Evolutionary conservation across 139 green algal species (phyloP).

Genomic region (Micractinium conductrix): DNA sequence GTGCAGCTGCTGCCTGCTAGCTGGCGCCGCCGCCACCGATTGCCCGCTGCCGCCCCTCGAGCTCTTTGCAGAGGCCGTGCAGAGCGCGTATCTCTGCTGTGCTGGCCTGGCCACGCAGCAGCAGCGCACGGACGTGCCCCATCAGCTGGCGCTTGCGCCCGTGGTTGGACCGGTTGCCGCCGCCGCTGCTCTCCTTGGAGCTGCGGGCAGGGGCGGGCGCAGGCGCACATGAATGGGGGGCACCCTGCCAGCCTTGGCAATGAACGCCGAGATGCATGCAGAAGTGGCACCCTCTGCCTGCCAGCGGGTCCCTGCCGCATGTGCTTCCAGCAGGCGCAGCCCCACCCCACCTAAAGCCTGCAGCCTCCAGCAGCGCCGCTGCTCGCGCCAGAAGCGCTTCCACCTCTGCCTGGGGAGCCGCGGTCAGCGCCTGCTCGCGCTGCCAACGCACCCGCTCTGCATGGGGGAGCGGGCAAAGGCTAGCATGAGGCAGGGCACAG

Average conservation of each 20-base stretch:
- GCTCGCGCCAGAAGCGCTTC: conserved; percentile 32
- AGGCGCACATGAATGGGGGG: background rate
- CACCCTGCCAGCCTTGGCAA: background rate
- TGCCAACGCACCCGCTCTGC: conserved; percentile 18
- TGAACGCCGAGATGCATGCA: background rate
- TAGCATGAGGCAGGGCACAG: too few species aligned
- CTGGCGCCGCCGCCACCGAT: background rate
- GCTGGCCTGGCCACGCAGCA: conserved; percentile 36
- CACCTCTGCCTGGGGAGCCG: conserved; percentile 32
- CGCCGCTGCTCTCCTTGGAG: conserved; percentile 36
- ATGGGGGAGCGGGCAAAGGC: too few species aligned
- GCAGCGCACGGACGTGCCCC: conserved; percentile 36
- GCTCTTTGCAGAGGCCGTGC: conserved; percentile 35
- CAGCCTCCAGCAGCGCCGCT: conserved; percentile 23
- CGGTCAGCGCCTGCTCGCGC: conserved; percentile 1
- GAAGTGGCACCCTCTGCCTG: too few species aligned
- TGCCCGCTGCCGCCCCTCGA: conserved; percentile 2
- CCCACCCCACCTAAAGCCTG: conserved; percentile 30
- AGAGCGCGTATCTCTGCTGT: conserved; percentile 39
- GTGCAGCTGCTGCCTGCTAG: too few species aligned
- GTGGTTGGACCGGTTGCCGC: conserved; percentile 38
- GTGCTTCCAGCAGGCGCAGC: background rate
- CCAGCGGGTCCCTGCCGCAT: too few species aligned
- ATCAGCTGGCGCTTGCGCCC: conserved; percentile 28
- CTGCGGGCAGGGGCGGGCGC: background rate